Evolutionary conservation across 176 grass and related monocot genomes (phyloP).

Genomic region (Hordeum vulgare): MorexV3_pseudomolecules_assembly NC_058519.1:463137333-463137832

Average conservation of each 20-base stretch:
- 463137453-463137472: neutral
- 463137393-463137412: neutral
- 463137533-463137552: neutral
- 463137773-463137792: neutral
- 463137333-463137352: neutral
- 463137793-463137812: neutral
- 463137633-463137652: neutral
- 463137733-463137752: neutral
- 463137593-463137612: neutral
- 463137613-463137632: neutral
- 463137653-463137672: neutral
- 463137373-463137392: no score
- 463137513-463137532: neutral
- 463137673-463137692: neutral
- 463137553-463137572: neutral
- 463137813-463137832: conserved; percentile 28
- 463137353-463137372: neutral
- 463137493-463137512: neutral
- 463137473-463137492: neutral
- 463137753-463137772: neutral
- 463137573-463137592: conserved; percentile 8
- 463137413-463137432: neutral
- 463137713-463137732: neutral
- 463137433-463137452: neutral
- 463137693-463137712: neutral